Percentiles rank a stretch among this genome's conserved stretches.
These are phyloP conservation scores for Backusella macrospora DNA, from an alignment of 192 early-diverging fungal species.

Conservation along the genomic window DNA sequence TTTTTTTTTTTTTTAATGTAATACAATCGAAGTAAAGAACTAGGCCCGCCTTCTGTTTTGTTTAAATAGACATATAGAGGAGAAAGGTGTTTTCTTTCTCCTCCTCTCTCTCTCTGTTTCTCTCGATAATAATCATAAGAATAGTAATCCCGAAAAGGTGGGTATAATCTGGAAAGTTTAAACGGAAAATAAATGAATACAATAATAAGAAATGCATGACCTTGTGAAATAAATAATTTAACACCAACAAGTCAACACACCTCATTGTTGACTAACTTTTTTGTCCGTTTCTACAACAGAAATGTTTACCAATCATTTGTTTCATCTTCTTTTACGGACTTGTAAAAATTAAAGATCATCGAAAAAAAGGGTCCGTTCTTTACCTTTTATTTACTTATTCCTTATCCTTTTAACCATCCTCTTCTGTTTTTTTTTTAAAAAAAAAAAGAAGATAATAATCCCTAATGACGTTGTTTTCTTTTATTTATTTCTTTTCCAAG, in stretches of 20 bases:
- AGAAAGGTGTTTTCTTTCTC: too few species aligned
- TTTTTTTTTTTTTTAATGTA: too few species aligned
- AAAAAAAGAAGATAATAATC: too few species aligned
- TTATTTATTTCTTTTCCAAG: too few species aligned
- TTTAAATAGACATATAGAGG: too few species aligned
- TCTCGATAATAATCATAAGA: too few species aligned
- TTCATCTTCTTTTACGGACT: slow-evolving; percentile 5
- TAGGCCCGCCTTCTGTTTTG: too few species aligned
- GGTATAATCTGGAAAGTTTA: neutral
- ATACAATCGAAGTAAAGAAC: too few species aligned
- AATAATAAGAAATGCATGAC: neutral
- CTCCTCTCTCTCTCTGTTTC: too few species aligned
- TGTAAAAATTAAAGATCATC: neutral
- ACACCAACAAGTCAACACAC: neutral
- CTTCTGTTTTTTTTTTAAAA: too few species aligned
- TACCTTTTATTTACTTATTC: neutral
- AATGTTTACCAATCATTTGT: neutral
- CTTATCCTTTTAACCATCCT: neutral
- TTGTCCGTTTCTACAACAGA: neutral
- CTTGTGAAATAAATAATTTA: neutral
- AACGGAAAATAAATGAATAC: neutral
- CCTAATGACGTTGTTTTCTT: too few species aligned
- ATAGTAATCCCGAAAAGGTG: too few species aligned
- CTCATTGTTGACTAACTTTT: slow-evolving; percentile 4
- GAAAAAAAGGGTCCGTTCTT: neutral